These are phyloP conservation scores for Pyrenopolyporus hunteri DNA, from an alignment of 495 filamentous ascomycete species.

Conservation along the genomic window DNA sequence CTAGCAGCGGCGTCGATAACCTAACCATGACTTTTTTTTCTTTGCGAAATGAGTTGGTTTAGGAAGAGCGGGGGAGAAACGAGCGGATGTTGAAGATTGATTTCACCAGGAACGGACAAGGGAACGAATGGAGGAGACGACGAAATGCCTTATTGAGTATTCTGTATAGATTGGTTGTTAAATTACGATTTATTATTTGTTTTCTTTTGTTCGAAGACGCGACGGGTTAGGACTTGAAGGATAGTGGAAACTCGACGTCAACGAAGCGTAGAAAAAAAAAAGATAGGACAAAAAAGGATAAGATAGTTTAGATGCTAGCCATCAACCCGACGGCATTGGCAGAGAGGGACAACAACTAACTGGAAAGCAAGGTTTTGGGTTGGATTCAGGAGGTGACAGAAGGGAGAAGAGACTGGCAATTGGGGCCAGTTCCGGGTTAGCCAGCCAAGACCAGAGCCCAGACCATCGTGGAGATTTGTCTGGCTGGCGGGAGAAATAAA, in stretches of 20 bases:
- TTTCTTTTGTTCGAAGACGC: slow-evolving; percentile 8
- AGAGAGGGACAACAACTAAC: slow-evolving; percentile 3
- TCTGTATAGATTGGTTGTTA: slow-evolving; percentile 8
- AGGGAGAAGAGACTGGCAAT: slow-evolving; percentile 13
- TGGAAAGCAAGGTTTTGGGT: slow-evolving; percentile 21
- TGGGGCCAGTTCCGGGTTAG: no score
- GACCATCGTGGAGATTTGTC: slow-evolving; percentile 32
- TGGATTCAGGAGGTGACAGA: slow-evolving; percentile 33
- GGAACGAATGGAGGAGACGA: neutral
- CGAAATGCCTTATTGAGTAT: slow-evolving; percentile 1
- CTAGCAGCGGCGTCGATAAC: slow-evolving; percentile 38
- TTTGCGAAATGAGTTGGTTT: slow-evolving; percentile 1
- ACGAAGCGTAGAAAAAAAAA: slow-evolving; percentile 10
- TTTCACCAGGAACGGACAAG: slow-evolving; percentile 15
- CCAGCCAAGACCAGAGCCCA: slow-evolving; percentile 23
- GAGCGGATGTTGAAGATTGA: slow-evolving; percentile 7
- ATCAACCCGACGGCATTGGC: slow-evolving; percentile 11
- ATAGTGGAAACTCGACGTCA: slow-evolving; percentile 40
- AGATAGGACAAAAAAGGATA: slow-evolving; percentile 14
- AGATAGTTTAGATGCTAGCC: slow-evolving; percentile 6
- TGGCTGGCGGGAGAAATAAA: no score
- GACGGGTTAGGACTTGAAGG: slow-evolving; percentile 33
- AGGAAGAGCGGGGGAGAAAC: neutral
- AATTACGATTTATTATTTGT: slow-evolving; percentile 8
- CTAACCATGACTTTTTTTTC: slow-evolving; percentile 41